Conservation (phyloP, 371 early-diverging fungal species). For the Syncephalastrum racemosum region DNA sequence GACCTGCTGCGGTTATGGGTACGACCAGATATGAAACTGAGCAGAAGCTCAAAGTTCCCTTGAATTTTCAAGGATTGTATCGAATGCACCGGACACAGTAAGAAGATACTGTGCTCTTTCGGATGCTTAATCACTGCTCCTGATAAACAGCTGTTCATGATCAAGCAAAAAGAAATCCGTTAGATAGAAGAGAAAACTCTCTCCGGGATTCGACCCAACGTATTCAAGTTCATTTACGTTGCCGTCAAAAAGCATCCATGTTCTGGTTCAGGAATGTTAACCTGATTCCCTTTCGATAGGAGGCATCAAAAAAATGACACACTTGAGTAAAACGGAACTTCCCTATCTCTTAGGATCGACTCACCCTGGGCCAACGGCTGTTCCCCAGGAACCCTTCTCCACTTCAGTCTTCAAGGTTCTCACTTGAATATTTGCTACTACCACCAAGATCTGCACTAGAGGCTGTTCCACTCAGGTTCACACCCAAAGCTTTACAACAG, state of each 20-base stretch:
- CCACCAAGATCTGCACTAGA: conserved; percentile 67
- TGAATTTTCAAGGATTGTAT: conserved; percentile 60
- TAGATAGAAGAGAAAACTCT: too few relatives aligned
- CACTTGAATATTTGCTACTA: conserved; percentile 67
- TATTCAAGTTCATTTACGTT: conserved; percentile 23
- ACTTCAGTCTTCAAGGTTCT: conserved; percentile 70
- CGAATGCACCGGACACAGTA: conserved; percentile 51
- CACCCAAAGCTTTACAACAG: too few relatives aligned
- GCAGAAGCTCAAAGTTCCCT: conserved; percentile 36
- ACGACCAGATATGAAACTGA: conserved; percentile 56
- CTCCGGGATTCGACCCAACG: too few relatives aligned
- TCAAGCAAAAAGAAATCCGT: too few relatives aligned
- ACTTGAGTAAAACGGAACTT: conserved; percentile 41
- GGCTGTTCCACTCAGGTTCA: conserved; percentile 62
- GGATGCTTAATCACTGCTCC: too few relatives aligned
- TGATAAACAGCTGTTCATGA: too few relatives aligned
- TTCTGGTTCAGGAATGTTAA: conserved; percentile 63
- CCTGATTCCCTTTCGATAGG: conserved; percentile 66
- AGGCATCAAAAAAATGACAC: conserved; percentile 25
- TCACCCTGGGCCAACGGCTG: conserved; percentile 62
- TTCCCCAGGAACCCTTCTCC: conserved; percentile 54
- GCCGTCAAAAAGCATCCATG: conserved; percentile 46
- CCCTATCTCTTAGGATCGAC: conserved; percentile 67
- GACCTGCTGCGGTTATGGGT: conserved; percentile 66
- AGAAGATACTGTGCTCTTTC: conserved; percentile 33